Percentiles rank a stretch among this genome's conserved stretches.
Evolutionary conservation across 73 alveolate species (phyloP).

Genomic region (Paramecium pentaurelia): DNA sequence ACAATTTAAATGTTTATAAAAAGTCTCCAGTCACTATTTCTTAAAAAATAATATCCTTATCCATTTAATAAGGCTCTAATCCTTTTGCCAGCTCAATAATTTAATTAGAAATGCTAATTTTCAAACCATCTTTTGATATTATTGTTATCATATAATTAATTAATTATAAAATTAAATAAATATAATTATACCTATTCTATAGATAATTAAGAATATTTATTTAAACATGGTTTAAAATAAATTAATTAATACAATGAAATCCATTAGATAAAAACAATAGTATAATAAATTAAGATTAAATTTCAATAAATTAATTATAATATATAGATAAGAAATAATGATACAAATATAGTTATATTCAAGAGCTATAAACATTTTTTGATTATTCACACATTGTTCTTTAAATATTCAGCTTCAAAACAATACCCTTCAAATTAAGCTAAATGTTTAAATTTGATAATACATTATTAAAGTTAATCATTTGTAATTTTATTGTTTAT

Average conservation of each 20-base stretch:
- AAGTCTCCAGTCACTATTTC: neutral
- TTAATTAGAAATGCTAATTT: neutral
- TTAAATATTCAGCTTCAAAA: constrained; percentile 29
- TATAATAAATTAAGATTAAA: no score
- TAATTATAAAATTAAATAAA: neutral
- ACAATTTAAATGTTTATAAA: neutral
- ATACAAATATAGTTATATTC: neutral
- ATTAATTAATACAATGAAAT: no score
- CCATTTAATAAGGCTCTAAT: neutral
- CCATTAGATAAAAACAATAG: no score
- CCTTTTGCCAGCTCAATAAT: neutral
- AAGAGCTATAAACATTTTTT: neutral
- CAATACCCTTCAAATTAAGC: constrained; percentile 70
- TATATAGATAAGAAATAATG: neutral
- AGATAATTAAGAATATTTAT: no score
- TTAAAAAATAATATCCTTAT: neutral
- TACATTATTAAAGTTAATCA: constrained; percentile 3
- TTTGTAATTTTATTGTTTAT: neutral
- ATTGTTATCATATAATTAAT: neutral
- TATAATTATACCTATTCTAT: no score
- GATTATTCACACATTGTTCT: neutral
- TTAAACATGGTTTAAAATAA: no score
- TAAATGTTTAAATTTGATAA: constrained; percentile 13
- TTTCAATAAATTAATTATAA: no score
- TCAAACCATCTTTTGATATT: neutral